Evolutionary conservation across 169 alveolate genomes (phyloP), one percentile per base, ranked within the genome.

Genomic region (Sarcocystis neurona): DNA sequence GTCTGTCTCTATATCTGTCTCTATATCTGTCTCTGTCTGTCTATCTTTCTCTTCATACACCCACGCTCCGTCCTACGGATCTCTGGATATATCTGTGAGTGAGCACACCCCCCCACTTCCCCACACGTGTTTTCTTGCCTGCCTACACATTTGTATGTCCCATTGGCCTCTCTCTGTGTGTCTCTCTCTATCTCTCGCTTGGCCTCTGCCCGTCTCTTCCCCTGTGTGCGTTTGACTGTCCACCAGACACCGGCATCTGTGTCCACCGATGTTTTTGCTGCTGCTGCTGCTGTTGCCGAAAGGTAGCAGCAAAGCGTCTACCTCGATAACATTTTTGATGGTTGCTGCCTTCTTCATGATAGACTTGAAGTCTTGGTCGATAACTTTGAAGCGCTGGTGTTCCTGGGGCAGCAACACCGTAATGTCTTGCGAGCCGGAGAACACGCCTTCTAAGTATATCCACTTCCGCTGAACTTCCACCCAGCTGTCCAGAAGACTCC

Each of bases 391-490:
- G 77, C 98, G 95, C 79, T 95, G 94, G 90, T 96, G 98, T 93
- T 98, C 99, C 46, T 96, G 95, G 27, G 99, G 97, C 2, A 98
- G 96, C 92, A 97, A 94, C 88, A 96, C 95, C 92, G 97, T 98
- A 44, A 98, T 98, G 93, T 98, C 99, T 12, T 99, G 98, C 15
- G 98, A 94, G 30, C 99, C 99, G 79, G 97, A 96, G 94, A 98
- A 98, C 60, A 98, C 98, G 32, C 99, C 99, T 94, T 98, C 99
- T 18, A 98, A 94, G 91, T 98, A 98, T 43, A 98, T 99, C 99
- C 99, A 98, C 90, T 97, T 95, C 86, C 99, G 95, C 94, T 98
- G 98, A 6, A 98, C 99, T 85, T 98, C 99, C 94, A 97, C 97
- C 99, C 99, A 98, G 58, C 96, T 96, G 93, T 98, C 99, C 82